phyloP scores from a whole-genome alignment of 176 grass and related monocot species.

The Poa pratensis region DNA sequence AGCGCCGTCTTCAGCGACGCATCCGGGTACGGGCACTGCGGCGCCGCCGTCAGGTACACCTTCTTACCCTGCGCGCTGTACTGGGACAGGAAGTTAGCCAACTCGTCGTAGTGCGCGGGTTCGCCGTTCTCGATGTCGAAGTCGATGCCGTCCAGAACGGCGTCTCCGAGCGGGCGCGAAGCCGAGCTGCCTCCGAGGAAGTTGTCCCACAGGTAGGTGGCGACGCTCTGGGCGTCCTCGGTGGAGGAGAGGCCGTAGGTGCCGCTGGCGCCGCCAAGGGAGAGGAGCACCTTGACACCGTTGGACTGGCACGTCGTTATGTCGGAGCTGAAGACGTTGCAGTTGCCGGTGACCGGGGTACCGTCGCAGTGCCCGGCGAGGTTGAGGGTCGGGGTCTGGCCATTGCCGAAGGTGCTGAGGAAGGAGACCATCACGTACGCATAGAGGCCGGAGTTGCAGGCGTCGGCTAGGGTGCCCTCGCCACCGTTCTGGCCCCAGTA shows the following conservation, averaged over 20 bases:
- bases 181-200: conserved; percentile 52
- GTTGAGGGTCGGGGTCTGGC: conserved; percentile 52
- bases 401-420: conserved; percentile 72
- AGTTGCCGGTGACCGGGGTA: conserved; percentile 13
- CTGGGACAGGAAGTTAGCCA: conserved; percentile 46
- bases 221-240: conserved; percentile 61
- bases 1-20: conserved; percentile 39
- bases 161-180: conserved; percentile 55
- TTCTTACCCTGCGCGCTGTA: conserved; percentile 28
- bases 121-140: conserved; percentile 63
- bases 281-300: conserved; percentile 69
- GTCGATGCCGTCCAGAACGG: conserved; percentile 77
- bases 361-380: conserved; percentile 63
- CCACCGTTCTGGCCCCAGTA: conserved; percentile 76
- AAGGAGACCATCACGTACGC: conserved; percentile 53
- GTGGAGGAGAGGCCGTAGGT: conserved; percentile 49
- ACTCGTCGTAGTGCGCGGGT: conserved; percentile 48
- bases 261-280: conserved; percentile 52
- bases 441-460: conserved; percentile 67
- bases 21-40: conserved; percentile 56
- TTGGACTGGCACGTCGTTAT: conserved; percentile 61
- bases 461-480: conserved; percentile 61
- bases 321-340: conserved; percentile 43
- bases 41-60: conserved; percentile 41
- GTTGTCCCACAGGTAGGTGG: conserved; percentile 75